Evolutionary conservation across 257 asterid species (phyloP).

Genomic region (Plectranthus barbatus): DNA sequence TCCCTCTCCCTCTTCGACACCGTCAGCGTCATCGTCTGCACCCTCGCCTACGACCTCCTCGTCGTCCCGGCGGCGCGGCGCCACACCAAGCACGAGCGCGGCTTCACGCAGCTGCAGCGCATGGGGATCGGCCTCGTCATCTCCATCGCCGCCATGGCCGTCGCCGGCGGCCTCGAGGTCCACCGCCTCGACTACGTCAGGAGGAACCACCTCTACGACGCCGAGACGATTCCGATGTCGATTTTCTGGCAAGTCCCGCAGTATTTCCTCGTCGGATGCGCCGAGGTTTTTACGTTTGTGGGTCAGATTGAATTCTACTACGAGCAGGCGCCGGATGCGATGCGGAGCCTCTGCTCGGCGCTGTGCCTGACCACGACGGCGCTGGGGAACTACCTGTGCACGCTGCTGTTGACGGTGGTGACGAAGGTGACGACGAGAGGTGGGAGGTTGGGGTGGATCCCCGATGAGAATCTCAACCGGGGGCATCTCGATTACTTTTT

Average conservation of each 20-base stretch:
- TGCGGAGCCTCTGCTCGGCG: constrained; percentile 81
- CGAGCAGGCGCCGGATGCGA: constrained; percentile 84
- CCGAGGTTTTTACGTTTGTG: constrained; percentile 72
- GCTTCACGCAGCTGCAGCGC: constrained; percentile 74
- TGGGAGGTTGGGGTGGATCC: constrained; percentile 70
- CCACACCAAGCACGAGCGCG: constrained; percentile 57
- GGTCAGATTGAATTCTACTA: constrained; percentile 83
- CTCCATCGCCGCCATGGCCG: constrained; percentile 54
- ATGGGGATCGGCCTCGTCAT: constrained; percentile 72
- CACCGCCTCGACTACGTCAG: constrained; percentile 46
- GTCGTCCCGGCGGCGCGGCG: constrained; percentile 41
- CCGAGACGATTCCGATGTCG: constrained; percentile 44
- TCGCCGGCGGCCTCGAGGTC: constrained; percentile 58
- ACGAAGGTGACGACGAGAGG: constrained; percentile 31
- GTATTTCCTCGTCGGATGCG: constrained; percentile 70
- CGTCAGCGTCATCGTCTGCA: constrained; percentile 71
- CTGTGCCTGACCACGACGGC: constrained; percentile 62
- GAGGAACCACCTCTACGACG: constrained; percentile 37
- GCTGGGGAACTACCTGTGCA: constrained; percentile 57
- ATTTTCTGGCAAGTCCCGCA: too few species aligned
- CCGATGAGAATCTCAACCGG: constrained; percentile 58
- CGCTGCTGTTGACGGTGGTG: constrained; percentile 54
- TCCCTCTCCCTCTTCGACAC: constrained; percentile 73
- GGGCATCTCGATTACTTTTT: constrained; percentile 83
- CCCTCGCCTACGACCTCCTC: constrained; percentile 43